These are phyloP conservation scores for Irpex rosettiformis DNA, from an alignment of 1,284 basidiomycete genomes.

Conservation along the genomic window DNA sequence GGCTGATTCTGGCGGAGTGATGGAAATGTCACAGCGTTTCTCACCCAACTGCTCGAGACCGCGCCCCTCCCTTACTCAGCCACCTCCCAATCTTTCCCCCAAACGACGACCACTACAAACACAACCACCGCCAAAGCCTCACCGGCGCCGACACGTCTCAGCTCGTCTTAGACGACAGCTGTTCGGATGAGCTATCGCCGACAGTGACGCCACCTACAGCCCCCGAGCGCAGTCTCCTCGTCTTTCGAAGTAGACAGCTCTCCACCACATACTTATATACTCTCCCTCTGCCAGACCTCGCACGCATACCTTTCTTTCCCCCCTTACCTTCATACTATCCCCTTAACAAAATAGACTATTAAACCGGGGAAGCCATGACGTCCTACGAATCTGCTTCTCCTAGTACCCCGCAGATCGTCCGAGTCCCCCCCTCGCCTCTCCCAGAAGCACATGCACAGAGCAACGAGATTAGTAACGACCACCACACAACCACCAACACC, in stretches of 20 bases:
- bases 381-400: neutral
- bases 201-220: neutral
- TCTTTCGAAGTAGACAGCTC: neutral
- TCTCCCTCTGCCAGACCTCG: neutral
- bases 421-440: neutral
- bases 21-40: neutral
- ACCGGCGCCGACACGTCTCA: neutral
- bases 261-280: neutral
- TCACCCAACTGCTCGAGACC: neutral
- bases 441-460: neutral
- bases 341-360: neutral
- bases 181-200: neutral
- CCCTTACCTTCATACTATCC: neutral
- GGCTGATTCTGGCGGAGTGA: neutral
- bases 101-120: neutral
- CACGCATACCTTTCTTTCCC: neutral
- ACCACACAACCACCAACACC: neutral
- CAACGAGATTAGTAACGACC: neutral
- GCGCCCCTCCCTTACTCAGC: neutral
- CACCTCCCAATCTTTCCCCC: neutral
- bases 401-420: neutral
- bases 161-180: neutral
- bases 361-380: neutral
- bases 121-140: neutral
- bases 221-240: neutral